Evolutionary conservation across 768 basidiomycete species (phyloP).

Genomic region (Suillus spraguei): DNA sequence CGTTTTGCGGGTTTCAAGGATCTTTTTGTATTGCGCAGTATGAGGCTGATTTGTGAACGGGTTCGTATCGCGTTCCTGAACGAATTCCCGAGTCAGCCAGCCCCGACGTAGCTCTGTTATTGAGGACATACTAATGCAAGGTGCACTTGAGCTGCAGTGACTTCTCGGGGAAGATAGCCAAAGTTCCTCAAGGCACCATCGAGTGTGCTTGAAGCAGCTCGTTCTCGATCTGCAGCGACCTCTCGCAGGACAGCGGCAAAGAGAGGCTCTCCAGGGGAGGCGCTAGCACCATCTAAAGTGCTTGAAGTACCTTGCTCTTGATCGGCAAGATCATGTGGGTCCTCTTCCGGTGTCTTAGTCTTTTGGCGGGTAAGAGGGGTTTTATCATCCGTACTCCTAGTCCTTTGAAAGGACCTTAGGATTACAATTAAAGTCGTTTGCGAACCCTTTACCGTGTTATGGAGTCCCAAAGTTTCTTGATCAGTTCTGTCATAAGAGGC

Average conservation of each 20-base stretch:
- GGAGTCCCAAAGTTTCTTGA: background rate
- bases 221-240: slow-evolving; percentile 61
- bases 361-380: background rate
- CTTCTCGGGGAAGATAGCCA: slow-evolving; percentile 73
- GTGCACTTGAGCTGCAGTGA: slow-evolving; percentile 64
- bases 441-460: background rate
- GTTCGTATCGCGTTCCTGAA: slow-evolving; percentile 77
- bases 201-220: background rate
- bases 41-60: slow-evolving; percentile 86
- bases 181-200: slow-evolving; percentile 44
- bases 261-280: slow-evolving; percentile 57
- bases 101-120: background rate
- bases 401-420: background rate
- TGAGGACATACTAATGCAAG: slow-evolving; percentile 62
- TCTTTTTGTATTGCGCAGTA: slow-evolving; percentile 81
- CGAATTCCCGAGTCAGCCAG: background rate
- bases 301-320: slow-evolving; percentile 30
- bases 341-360: slow-evolving; percentile 32
- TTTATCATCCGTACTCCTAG: background rate
- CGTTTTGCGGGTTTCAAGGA: slow-evolving; percentile 81
- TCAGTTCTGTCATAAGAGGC: background rate
- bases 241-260: slow-evolving; percentile 74
- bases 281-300: slow-evolving; percentile 12
- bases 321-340: slow-evolving; percentile 55
- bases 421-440: background rate